Evolutionary conservation across 1,139 yeast genomes (phyloP), one percentile per base, ranked within the genome.

Genomic region (Taphrina betulina): DNA sequence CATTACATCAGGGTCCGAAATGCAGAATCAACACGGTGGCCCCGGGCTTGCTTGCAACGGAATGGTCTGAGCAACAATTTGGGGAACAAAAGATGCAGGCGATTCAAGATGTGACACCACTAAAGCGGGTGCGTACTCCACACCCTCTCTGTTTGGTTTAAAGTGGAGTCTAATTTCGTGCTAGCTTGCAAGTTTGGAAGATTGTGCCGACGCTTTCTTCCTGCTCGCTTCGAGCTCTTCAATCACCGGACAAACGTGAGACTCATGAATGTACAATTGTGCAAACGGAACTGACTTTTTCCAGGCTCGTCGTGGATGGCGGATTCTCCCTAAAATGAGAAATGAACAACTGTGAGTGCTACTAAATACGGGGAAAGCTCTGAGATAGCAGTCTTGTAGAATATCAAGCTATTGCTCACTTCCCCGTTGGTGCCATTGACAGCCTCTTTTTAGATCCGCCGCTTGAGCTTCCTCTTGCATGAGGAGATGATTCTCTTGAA

Each of bases 11-110:
- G 55, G 75, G 74, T 1, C 72, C 75, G 2, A 67, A 69, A 53
- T 63, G 69, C 35, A 63, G 75, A 28, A 66, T 71, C 51, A 74
- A 73, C 61, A 72, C 72, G 5, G 69, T 73, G 24, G 70, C 74
- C 53, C 76, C 76, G 0, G 76, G 76, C 1, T 63, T 73, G 38
- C 63, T 73, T 46, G 62, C 69, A 53, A 73, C 76, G 3, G 76
- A 73, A 33, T 72, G 76, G 76, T 74, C 74, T 3, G 61, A 63
- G 55, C 61, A 66, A 56, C 44, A 36, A 20, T 72, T 72, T 57
- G 71, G 72, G 5, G 59, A 64, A 28, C 72, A 68, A 20, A 58
- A 53, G 42, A 63, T 72, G 48, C 64, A 65, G 8, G 57, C 57
- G 14, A 62, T 68, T 12, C 64, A 61, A 46, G 62, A 61, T 10